A percentile compares a stretch with the other conserved stretches of the same genome.
phyloP scores from a whole-genome alignment of 2,329 filamentous ascomycete genomes.

The Alternaria rosae region DNA sequence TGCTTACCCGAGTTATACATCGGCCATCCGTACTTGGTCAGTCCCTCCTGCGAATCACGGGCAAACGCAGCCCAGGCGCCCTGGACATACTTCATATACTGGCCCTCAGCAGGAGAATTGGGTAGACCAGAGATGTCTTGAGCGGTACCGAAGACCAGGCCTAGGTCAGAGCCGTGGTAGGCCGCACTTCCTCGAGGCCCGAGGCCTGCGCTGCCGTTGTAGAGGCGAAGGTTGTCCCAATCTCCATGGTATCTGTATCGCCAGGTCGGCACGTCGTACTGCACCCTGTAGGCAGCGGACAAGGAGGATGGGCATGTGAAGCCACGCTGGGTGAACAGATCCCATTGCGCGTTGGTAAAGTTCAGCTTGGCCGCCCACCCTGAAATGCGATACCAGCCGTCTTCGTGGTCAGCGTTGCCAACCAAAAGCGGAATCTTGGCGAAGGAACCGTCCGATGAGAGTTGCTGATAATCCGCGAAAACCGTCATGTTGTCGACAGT shows the following conservation, averaged over 20 bases:
- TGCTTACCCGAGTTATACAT: conserved; percentile 24
- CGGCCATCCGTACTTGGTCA: conserved; percentile 47
- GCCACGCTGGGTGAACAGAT: conserved; percentile 29
- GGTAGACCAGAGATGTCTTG: conserved; percentile 31
- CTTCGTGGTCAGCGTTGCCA: conserved; percentile 36
- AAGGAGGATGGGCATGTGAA: conserved; percentile 36
- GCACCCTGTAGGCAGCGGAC: conserved; percentile 28
- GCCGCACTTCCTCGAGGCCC: conserved; percentile 41
- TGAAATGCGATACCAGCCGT: conserved; percentile 39
- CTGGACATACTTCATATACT: conserved; percentile 36
- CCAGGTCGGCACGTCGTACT: conserved; percentile 44
- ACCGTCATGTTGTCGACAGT: conserved; percentile 41
- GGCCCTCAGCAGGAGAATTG: conserved; percentile 34
- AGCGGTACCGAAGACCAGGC: conserved; percentile 46
- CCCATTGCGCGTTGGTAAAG: conserved; percentile 34
- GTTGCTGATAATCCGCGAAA: conserved; percentile 38
- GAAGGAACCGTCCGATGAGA: conserved; percentile 31
- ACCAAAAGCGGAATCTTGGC: conserved; percentile 33
- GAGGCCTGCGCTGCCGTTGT: conserved; percentile 36
- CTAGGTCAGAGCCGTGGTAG: conserved; percentile 49
- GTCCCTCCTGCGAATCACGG: conserved; percentile 36
- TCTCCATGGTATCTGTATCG: conserved; percentile 49
- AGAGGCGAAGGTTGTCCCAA: conserved; percentile 45
- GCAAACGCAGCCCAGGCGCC: conserved; percentile 48
- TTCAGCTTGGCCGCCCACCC: conserved; percentile 31